Conservation (phyloP, 169 alveolate species). For the Plasmodium gallinaceum region DNA sequence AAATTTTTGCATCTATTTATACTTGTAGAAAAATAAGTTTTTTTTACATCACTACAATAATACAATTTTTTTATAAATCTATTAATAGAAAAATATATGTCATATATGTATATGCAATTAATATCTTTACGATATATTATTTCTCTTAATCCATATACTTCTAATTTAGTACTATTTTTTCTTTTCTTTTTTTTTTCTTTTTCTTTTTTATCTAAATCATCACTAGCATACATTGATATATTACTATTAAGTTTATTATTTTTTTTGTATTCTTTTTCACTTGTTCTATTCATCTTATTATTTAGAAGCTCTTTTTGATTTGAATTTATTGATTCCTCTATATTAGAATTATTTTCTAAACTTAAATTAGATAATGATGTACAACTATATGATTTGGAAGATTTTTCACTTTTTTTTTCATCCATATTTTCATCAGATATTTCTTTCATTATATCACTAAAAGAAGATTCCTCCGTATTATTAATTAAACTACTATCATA, state of each 20-base stretch:
- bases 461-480: constrained; percentile 54
- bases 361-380: background rate
- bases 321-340: too few relatives aligned
- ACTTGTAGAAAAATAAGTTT: constrained; percentile 54
- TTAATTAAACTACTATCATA: constrained; percentile 70
- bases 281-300: background rate
- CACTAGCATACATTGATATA: background rate
- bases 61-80: constrained; percentile 64
- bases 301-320: background rate
- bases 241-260: background rate
- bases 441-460: constrained; percentile 25
- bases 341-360: too few relatives aligned
- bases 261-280: background rate
- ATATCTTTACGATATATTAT: constrained; percentile 73
- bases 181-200: background rate
- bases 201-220: constrained; percentile 11
- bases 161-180: background rate
- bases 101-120: constrained; percentile 61
- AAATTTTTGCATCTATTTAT: constrained; percentile 73
- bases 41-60: constrained; percentile 77
- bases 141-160: constrained; percentile 66
- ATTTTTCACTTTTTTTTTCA: constrained; percentile 2
- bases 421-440: constrained; percentile 10
- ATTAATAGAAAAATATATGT: constrained; percentile 49
- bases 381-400: constrained; percentile 6